Percentiles rank a stretch among this genome's conserved stretches.
phyloP scores from a whole-genome alignment of 371 early-diverging fungal genomes.

The Mucor piriformis region DNA sequence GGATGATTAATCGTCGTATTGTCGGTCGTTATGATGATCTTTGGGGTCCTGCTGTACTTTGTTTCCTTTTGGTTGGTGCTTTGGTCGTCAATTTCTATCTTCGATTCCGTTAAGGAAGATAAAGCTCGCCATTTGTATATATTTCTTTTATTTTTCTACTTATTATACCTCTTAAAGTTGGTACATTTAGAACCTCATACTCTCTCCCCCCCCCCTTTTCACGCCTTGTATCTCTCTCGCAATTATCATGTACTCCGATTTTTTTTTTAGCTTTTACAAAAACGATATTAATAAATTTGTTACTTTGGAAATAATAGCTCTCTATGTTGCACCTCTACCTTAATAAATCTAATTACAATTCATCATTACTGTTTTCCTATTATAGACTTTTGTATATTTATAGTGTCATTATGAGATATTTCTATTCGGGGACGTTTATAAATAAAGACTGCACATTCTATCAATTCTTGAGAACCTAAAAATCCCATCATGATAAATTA shows the following conservation, averaged over 20 bases:
- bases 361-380: no score
- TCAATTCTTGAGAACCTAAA: no score
- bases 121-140: neutral
- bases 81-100: slow-evolving; percentile 47
- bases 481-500: no score
- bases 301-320: no score
- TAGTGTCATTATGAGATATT: no score
- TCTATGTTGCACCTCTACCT: neutral
- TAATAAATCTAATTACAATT: neutral
- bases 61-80: slow-evolving; percentile 77
- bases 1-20: slow-evolving; percentile 67
- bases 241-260: neutral
- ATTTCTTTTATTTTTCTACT: neutral
- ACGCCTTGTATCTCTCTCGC: no score
- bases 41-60: slow-evolving; percentile 85
- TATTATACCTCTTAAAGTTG: neutral
- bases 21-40: slow-evolving; percentile 69
- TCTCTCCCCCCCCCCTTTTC: neutral
- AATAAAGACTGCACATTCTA: no score
- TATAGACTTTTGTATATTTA: no score
- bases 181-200: no score
- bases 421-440: no score
- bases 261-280: neutral
- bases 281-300: no score
- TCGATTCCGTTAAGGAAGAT: slow-evolving; percentile 49